phyloP scores from a whole-genome alignment of 495 filamentous ascomycete genomes.

The Neurospora tetrasperma region DNA sequence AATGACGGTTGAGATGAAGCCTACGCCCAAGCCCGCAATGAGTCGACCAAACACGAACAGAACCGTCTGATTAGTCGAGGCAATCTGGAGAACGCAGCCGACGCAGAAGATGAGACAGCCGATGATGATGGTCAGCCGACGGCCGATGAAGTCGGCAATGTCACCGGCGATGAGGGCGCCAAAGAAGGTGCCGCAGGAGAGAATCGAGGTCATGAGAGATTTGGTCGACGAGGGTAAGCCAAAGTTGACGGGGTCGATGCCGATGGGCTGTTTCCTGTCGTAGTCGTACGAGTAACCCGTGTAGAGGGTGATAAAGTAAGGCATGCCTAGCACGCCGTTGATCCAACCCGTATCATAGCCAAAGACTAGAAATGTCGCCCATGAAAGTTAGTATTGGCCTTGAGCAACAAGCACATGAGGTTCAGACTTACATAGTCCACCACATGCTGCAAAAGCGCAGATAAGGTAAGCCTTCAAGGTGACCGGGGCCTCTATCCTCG shows the following conservation, averaged over 20 bases:
- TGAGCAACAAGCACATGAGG: neutral
- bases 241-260: slow-evolving; percentile 21
- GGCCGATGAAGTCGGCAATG: slow-evolving; percentile 57
- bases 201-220: slow-evolving; percentile 62
- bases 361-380: slow-evolving; percentile 32
- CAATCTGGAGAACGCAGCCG: slow-evolving; percentile 53
- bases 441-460: slow-evolving; percentile 56
- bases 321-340: slow-evolving; percentile 46
- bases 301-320: slow-evolving; percentile 47
- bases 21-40: slow-evolving; percentile 60
- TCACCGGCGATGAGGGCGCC: slow-evolving; percentile 61
- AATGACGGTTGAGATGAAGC: slow-evolving; percentile 62
- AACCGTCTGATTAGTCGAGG: slow-evolving; percentile 24
- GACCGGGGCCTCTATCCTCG: slow-evolving; percentile 53
- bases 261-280: slow-evolving; percentile 29
- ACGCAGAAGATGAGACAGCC: slow-evolving; percentile 54
- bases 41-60: slow-evolving; percentile 56
- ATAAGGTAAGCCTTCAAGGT: slow-evolving; percentile 56
- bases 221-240: slow-evolving; percentile 32
- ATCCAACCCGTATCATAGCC: slow-evolving; percentile 60
- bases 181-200: slow-evolving; percentile 67
- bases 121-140: slow-evolving; percentile 54
- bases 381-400: neutral
- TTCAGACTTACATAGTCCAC: slow-evolving; percentile 41
- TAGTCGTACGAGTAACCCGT: slow-evolving; percentile 51